Percentiles rank a stretch among this genome's conserved stretches.
Conservation (phyloP, 768 basidiomycete genomes). For the Russula sp. region DNA sequence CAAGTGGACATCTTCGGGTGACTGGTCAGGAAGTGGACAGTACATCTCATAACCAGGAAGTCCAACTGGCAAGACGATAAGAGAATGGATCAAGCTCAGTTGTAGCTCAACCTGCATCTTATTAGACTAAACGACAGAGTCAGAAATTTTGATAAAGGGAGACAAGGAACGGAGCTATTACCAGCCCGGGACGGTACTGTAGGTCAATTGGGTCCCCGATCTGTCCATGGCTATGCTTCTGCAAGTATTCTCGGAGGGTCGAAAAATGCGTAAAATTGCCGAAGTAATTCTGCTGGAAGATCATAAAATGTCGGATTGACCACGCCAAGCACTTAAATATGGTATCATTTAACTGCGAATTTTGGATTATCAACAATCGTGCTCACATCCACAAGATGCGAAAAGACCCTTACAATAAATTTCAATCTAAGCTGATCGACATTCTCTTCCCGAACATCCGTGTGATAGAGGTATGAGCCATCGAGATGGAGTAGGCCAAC, state of each 20-base stretch:
- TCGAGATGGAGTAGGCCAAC: conserved; percentile 48
- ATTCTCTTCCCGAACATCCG: conserved; percentile 57
- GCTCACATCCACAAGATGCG: background rate
- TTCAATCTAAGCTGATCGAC: conserved; percentile 71
- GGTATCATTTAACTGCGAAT: conserved; percentile 41
- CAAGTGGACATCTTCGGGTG: conserved; percentile 31
- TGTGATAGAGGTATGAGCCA: conserved; percentile 69
- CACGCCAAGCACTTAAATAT: conserved; percentile 75
- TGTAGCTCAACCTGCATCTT: conserved; percentile 68
- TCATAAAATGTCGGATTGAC: conserved; percentile 84
- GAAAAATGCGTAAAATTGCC: conserved; percentile 91
- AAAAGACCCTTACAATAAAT: conserved; percentile 44
- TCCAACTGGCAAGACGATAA: conserved; percentile 58
- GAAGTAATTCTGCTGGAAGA: conserved; percentile 87
- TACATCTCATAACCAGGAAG: conserved; percentile 53
- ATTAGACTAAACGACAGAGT: conserved; percentile 51
- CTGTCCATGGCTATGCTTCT: conserved; percentile 51
- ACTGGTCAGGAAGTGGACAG: conserved; percentile 22
- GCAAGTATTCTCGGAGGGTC: conserved; percentile 78
- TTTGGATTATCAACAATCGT: background rate
- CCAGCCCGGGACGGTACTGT: conserved; percentile 77
- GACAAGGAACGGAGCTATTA: conserved; percentile 28
- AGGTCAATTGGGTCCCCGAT: conserved; percentile 75
- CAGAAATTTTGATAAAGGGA: background rate
- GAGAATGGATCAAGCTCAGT: conserved; percentile 43